Evolutionary conservation across 2,329 filamentous ascomycete genomes (phyloP), one percentile per base, ranked within the genome.

Genomic region (Nothopassalora personata): DNA sequence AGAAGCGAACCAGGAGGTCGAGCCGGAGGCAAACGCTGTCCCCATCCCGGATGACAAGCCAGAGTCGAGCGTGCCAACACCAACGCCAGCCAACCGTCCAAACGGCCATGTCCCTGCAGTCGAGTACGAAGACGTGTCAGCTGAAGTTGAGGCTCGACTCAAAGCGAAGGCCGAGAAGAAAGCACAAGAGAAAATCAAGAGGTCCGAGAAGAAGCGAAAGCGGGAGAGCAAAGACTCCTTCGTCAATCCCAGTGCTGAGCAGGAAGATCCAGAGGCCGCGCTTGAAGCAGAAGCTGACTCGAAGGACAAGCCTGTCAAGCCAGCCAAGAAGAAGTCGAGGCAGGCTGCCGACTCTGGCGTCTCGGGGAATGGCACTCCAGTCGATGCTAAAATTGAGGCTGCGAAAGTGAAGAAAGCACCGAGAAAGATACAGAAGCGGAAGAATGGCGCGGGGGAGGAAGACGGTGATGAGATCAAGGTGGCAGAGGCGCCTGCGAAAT

Each of bases 191-290:
- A 63, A 60, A 58, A 60, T 54, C 3, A 67, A 67, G 60, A 66
- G 64, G 50, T 54, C 54, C 2, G 64, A 66, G 39, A 71, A 68
- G 65, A 74, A 74, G 64, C 68, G 72, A 15, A 74, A 74, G 62
- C 66, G 72, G 1, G 70, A 72, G 34, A 71, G 68, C 45, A 58
- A 45, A 33, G 70, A 65, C 48, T 71, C 65, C 19, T 63, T 64
- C 51, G 39, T 59, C 4, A 57, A 66, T 23, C 54, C 60, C 7
- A 54, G 51, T 19, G 55, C 56, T 6, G 62, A 61, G 30, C 46
- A 54, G 15, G 49, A 48, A 23, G 43, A 58, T 27, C 48, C 47
- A 18, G 39, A 34, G 4, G 50, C 28, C 7, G 39, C 18, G 18
- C 28, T 23, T 11, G 30, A 43, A 19, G 56, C 49, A 45, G 23